phyloP scores from a whole-genome alignment of 371 early-diverging fungal genomes.

The Haplosporangium sp. region DNA sequence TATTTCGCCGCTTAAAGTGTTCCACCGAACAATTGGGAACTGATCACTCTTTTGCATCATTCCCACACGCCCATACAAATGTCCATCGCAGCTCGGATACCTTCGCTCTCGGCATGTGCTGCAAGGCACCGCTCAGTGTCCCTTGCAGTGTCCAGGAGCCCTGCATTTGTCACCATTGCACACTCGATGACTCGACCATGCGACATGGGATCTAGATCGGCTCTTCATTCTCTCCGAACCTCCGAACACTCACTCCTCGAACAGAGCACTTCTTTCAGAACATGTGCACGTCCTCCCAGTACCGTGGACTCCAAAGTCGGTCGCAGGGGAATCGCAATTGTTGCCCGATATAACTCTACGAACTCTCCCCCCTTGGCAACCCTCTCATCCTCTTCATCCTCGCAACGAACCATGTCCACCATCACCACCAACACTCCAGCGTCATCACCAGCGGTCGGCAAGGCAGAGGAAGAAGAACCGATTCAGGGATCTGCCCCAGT shows the following conservation, averaged over 20 bases:
- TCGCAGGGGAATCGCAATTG: background rate
- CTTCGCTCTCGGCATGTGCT: constrained; percentile 2
- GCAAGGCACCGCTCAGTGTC: background rate
- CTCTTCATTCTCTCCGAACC: constrained; percentile 11
- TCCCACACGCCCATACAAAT: background rate
- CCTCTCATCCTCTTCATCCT: background rate
- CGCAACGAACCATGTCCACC: background rate
- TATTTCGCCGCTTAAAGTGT: too few relatives aligned
- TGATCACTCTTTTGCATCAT: too few relatives aligned
- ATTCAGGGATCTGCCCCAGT: constrained; percentile 43
- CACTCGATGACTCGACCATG: background rate
- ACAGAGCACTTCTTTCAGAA: background rate
- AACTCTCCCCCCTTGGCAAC: constrained; percentile 1
- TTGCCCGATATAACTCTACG: background rate
- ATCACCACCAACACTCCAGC: constrained; percentile 6
- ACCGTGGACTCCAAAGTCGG: background rate
- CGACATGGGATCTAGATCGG: background rate
- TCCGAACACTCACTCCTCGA: background rate
- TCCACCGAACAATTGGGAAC: too few relatives aligned
- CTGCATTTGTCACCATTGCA: too few relatives aligned
- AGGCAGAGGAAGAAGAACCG: constrained; percentile 22
- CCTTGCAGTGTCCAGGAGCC: background rate
- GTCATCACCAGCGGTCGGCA: background rate
- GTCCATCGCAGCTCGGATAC: constrained; percentile 25
- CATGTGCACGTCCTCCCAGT: too few relatives aligned